Conservation (phyloP, 2,329 filamentous ascomycete genomes). For the Aspergillus sp. region DNA sequence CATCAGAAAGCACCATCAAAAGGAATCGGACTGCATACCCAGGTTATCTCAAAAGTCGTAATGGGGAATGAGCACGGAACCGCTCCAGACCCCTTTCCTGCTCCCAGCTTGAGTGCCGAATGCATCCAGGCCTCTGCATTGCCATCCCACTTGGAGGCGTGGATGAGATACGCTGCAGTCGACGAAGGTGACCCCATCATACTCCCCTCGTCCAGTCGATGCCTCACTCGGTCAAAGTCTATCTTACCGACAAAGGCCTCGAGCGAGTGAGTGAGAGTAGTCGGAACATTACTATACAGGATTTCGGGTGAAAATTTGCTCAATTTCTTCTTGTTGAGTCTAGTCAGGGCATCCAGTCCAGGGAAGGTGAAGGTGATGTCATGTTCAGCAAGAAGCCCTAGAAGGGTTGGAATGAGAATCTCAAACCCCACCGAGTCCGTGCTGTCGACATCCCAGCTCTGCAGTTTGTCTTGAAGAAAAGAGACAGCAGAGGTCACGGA, state of each 20-base stretch:
- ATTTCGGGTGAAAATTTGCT: conserved; percentile 20
- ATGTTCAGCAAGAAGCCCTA: conserved; percentile 22
- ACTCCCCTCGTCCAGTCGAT: conserved; percentile 27
- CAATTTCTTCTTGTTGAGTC: conserved; percentile 20
- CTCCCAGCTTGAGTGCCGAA: conserved; percentile 9
- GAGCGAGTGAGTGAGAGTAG: conserved; percentile 32
- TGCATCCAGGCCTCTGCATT: conserved; percentile 29
- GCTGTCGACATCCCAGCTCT: conserved; percentile 23
- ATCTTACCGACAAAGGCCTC: conserved; percentile 35
- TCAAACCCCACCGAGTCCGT: conserved; percentile 31
- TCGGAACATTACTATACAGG: conserved; percentile 21
- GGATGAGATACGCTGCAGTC: conserved; percentile 36
- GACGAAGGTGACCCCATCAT: conserved; percentile 39
- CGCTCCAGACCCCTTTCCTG: conserved; percentile 9
- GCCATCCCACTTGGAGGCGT: conserved; percentile 25
- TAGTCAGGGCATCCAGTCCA: conserved; percentile 13
- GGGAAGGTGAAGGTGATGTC: conserved; percentile 24
- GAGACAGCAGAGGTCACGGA: neutral
- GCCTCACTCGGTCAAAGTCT: conserved; percentile 32
- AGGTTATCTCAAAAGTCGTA: conserved; percentile 23
- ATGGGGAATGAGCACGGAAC: conserved; percentile 25
- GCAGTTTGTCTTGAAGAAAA: conserved; percentile 9
- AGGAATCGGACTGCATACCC: conserved; percentile 11
- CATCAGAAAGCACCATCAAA: neutral
- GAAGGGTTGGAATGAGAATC: conserved; percentile 26